Base-by-base conservation (phyloP, 225 moss, liverwort and hornwort genomes). In the Marchantia paleacea region DNA sequence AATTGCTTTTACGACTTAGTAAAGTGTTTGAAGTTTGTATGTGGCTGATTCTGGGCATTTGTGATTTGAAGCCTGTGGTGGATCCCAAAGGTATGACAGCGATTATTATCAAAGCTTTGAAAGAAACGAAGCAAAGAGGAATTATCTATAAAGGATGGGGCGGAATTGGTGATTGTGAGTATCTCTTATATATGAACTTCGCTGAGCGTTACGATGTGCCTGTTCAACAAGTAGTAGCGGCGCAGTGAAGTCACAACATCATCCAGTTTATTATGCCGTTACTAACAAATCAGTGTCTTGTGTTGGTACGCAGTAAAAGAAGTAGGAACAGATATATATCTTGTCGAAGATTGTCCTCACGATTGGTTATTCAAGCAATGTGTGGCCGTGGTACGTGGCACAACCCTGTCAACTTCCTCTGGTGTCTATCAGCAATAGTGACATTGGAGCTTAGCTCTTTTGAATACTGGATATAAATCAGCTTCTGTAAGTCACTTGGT, bases 51-150 rank as follows among this genome's bases (percentile, higher is more conserved):
- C 55, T 28, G 18, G 12, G 54, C 24, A 78, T 26, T 19, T 63
- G 18, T 77, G 47, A 22, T 48, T 66, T 87, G 67, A 83, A 97
- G 95, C 97, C 97, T 89, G 90, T 99, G 19, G 81, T 86, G 84
- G 93, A 99, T 83, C 97, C 97, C 31, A 88, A 91, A 78, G 93
- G 93, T 51, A 95, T 95, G 97, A 99, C 97, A 60, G 87, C 89
- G 52, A 95, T 82, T 47, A 94, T 99, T 58, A 73, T 99, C 26
- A 90, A 92, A 73, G 89, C 97, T 12, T 86, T 99, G 76, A 85
- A 86, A 71, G 78, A 84, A 77, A 95, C 95, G 58, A 86, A 90
- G 22, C 95, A 95, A 83, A 90, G 97, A 64, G 97, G 95, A 81
- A 82, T 99, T 62, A 95, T 95, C 9, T 89, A 83, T 84, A 85